Base-by-base conservation (phyloP, 805 yeast genomes). In the Citeromyces matritensis region DNA sequence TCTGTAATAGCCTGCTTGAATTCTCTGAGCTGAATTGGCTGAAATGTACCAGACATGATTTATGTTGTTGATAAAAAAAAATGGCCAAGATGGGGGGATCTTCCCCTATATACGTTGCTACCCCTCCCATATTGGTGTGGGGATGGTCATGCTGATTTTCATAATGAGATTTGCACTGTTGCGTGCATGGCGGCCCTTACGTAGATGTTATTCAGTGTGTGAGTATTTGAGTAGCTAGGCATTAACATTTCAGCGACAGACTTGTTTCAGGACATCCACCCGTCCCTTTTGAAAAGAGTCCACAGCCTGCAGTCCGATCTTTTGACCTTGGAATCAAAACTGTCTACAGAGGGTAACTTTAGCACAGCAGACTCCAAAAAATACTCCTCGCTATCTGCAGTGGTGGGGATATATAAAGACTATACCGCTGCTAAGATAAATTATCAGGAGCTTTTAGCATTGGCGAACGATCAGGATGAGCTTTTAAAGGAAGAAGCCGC, bases 401-500 rank as follows among this genome's bases (percentile, higher is more conserved):
- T 73, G 0, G 56, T 59, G 1, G 69, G 61, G 6, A 44, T 56
- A 4, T 65, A 57, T 35, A 40, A 48, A 1, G 55, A 57, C 17
- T 69, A 65, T 34, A 33, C 44, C 5, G 43, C 43, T 0, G 48
- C 54, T 38, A 41, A 49, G 9, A 37, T 38, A 3, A 49, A 60
- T 19, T 47, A 46, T 31, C 38, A 41, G 7, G 69, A 53, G 10
- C 41, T 66, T 30, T 37, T 47, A 26, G 42, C 40, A 9, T 49
- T 65, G 40, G 35, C 51, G 2, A 39, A 39, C 4, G 55, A 54
- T 4, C 65, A 73, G 13, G 57, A 57, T 30, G 33, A 60, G 47
- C 50, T 57, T 3, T 48, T 77, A 25, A 56, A 54, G 25, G 60
- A 55, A 4, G 86, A 78, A 9, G 95, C 94, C 0, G 48, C 60